Conservation (phyloP, 139 green algal genomes). For the Chlamydomonas incerta region DNA sequence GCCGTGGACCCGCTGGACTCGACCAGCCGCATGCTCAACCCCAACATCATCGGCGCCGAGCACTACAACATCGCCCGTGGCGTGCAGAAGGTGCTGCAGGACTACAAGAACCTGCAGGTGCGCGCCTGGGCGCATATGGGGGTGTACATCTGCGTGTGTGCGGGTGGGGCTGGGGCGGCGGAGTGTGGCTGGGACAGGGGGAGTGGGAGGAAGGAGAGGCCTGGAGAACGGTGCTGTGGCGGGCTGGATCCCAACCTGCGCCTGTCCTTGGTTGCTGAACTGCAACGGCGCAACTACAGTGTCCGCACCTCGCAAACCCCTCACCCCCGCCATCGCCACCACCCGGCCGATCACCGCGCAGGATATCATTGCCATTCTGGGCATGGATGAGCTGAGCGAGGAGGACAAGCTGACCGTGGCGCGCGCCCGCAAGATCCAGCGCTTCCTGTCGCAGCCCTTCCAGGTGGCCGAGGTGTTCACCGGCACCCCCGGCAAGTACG, state of each 20-base stretch:
- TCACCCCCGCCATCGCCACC: too few species aligned
- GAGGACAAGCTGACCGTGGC: slow-evolving; percentile 99
- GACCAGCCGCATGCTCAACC: slow-evolving; percentile 97
- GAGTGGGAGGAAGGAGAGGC: too few species aligned
- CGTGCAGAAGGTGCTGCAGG: slow-evolving; percentile 98
- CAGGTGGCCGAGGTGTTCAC: slow-evolving; percentile 99
- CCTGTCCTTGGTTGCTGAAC: too few species aligned
- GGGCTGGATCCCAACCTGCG: too few species aligned
- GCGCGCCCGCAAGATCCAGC: slow-evolving; percentile 98
- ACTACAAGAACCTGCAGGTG: slow-evolving; percentile 95
- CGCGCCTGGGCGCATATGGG: too few species aligned
- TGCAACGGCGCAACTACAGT: too few species aligned
- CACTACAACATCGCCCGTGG: slow-evolving; percentile 95
- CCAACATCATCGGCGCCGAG: slow-evolving; percentile 94
- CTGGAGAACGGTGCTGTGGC: too few species aligned
- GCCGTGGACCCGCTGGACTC: slow-evolving; percentile 99
- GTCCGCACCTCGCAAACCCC: too few species aligned
- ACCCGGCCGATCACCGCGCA: too few species aligned
- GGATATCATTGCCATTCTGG: slow-evolving; percentile 99
- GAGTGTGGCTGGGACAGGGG: slow-evolving; percentile 42
- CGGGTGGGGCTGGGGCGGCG: not conserved
- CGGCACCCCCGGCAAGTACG: slow-evolving; percentile 96
- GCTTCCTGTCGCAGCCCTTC: slow-evolving; percentile 99
- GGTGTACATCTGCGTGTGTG: not conserved
- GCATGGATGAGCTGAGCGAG: slow-evolving; percentile 99